These are phyloP conservation scores for Pythium aristosporum DNA, from an alignment of 352 stramenopile species.

Conservation along the genomic window DNA sequence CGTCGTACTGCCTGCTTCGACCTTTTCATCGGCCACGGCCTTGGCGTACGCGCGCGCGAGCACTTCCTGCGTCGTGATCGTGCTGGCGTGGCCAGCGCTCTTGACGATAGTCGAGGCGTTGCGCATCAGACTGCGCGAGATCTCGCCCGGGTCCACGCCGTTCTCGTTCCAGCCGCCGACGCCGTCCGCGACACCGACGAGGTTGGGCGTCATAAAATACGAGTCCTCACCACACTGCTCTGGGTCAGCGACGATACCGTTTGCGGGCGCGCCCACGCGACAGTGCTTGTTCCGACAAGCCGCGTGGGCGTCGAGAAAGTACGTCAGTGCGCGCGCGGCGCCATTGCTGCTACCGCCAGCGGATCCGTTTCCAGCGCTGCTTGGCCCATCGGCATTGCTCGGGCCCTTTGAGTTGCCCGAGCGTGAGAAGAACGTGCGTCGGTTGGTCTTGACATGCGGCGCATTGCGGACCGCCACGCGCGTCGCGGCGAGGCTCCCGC, in stretches of 20 bases:
- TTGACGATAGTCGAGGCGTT: conserved; percentile 53
- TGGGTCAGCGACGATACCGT: conserved; percentile 48
- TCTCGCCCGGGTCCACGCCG: conserved; percentile 71
- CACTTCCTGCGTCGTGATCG: conserved; percentile 50
- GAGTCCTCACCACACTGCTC: conserved; percentile 71
- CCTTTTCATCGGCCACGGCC: conserved; percentile 54
- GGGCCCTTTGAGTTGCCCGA: neutral
- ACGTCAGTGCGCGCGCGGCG: conserved; percentile 37
- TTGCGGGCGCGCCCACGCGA: conserved; percentile 32
- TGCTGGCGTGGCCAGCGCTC: conserved; percentile 15
- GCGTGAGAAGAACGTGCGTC: conserved; percentile 25
- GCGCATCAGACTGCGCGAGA: conserved; percentile 75
- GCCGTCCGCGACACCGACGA: conserved; percentile 71
- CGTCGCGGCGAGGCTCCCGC: conserved; percentile 14
- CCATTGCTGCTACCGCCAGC: conserved; percentile 16
- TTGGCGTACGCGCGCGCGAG: conserved; percentile 59
- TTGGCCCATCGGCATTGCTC: neutral
- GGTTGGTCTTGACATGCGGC: conserved; percentile 3
- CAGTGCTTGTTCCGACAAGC: conserved; percentile 75
- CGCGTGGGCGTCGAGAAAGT: conserved; percentile 70
- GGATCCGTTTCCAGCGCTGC: neutral
- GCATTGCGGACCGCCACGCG: conserved; percentile 1
- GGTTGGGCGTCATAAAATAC: conserved; percentile 62
- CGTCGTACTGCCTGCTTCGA: conserved; percentile 78
- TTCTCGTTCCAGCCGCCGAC: conserved; percentile 85